Base-by-base conservation (phyloP, 768 basidiomycete species). In the Coprinellus aureogranulatus region DNA sequence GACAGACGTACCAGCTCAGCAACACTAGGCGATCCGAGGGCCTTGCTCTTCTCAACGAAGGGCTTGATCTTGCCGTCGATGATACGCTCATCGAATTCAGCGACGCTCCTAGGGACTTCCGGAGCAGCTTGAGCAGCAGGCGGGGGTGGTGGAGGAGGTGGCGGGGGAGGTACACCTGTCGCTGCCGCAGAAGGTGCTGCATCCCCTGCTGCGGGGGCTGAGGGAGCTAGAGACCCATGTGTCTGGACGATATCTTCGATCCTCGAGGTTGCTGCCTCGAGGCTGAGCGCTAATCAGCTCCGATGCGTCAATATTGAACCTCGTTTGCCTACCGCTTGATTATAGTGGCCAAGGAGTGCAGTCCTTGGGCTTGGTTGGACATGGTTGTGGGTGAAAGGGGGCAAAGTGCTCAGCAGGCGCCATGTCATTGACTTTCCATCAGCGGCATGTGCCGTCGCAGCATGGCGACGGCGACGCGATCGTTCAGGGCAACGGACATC, bases 201-300 rank as follows among this genome's bases (percentile, higher is more conserved):
- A 12, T 42, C 28, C 11, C 8, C 34, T 50, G 60, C 46, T 41
- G 53, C 60, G 40, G 54, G 49, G 22, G 62, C 37, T 10, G 59
- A 56, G 30, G 64, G 44, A 23, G 58, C 54, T 42, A 61, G 54
- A 11, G 41, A 49, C 40, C 68, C 71, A 25, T 75, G 68, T 16
- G 82, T 76, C 40, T 81, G 77, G 37, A 89, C 88, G 59, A 94
- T 77, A 67, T 99, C 97, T 72, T 99, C 97, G 34, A 99, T 84
- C 31, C 97, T 85, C 44, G 90, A 92, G 5, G 93, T 94, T 9
- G 94, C 92, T 25, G 97, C 97, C 79, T 95, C 90, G 51, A 94
- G 83, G 62, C 94, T 94, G 66, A 82, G 78, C 58, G 55, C 18
- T 58, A 57, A 53, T 59, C 34, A 53, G 50, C 48, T 51, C 42